Base-by-base conservation (phyloP, 192 early-diverging fungal genomes). In the Backusella circina region DNA sequence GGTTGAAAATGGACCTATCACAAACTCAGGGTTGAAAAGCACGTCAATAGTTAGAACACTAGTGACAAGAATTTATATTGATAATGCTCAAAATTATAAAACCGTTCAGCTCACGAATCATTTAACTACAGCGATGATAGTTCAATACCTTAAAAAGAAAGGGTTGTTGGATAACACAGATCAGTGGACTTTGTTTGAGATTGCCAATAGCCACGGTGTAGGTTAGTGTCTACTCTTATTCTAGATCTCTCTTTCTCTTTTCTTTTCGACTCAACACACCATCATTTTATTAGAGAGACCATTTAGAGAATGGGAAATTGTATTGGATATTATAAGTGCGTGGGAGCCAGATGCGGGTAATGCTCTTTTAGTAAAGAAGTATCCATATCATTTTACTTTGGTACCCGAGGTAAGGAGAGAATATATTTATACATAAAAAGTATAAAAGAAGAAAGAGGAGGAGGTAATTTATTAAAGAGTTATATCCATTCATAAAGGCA, bases 121-220 rank as follows among this genome's bases (percentile, higher is more conserved):
- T 51, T 91, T 93, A 78, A 91, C 92, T 0, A 87, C 93, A 31
- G 87, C 91, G 32, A 86, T 91, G 79, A 86, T 95, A 12, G 77
- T 96, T n/a, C 77, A 90, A 37, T 91, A 93, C 74, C 81, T 97
- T 69, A 83, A 89, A 65, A 80, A 90, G 70, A 85, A 84, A 66
- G 84, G 80, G 16, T 81, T 89, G 47, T 81, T 92, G 13, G 82
- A 87, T 1, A 82, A 86, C n/a, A 80, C 77, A 37, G 83, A 85
- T 57, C 80, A 79, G 31, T 98, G 95, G 95, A 92, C 95, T 5
- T 82, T 98, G 36, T 98, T 98, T 86, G 97, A 98, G 76, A 83
- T 96, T 36, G 89, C 92, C 30, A 92, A 93, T 75, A 90, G 96
- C 74, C 90, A 92, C 84, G 90, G 92, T 41, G 83, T 97, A 66